Conservation (phyloP, 1,284 basidiomycete genomes). For the Pisolithus thermaeus region DNA sequence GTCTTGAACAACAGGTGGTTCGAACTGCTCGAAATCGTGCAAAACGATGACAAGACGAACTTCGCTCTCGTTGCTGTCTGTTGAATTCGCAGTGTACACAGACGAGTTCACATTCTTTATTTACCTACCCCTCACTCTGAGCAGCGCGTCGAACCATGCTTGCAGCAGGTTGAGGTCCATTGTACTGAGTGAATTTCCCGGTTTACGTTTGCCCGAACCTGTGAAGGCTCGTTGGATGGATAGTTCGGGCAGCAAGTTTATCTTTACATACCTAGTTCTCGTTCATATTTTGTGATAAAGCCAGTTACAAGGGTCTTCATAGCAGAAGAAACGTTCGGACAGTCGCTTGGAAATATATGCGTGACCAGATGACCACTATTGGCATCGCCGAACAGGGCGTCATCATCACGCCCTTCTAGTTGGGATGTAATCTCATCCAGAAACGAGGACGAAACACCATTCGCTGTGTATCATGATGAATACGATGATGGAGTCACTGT, state of each 20-base stretch:
- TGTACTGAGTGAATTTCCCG: conserved; percentile 45
- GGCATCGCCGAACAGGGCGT: conserved; percentile 26
- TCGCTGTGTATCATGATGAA: conserved; percentile 23
- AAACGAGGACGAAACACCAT: conserved; percentile 32
- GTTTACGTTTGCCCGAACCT: conserved; percentile 35
- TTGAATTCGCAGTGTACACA: conserved; percentile 6
- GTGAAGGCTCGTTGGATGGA: conserved; percentile 9
- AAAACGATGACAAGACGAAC: conserved; percentile 48
- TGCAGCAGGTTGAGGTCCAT: conserved; percentile 56
- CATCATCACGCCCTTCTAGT: conserved; percentile 26
- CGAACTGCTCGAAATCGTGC: conserved; percentile 68
- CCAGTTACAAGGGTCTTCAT: conserved; percentile 55
- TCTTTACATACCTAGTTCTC: conserved; percentile 26
- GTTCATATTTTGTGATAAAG: conserved; percentile 38
- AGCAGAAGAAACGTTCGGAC: conserved; percentile 42
- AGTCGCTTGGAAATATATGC: conserved; percentile 55
- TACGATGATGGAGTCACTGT: neutral
- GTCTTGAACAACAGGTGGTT: conserved; percentile 54
- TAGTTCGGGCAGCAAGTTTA: neutral
- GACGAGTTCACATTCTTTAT: neutral
- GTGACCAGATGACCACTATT: conserved; percentile 30
- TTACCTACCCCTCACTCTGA: conserved; percentile 32
- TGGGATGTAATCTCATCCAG: conserved; percentile 38
- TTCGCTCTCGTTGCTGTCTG: conserved; percentile 12
- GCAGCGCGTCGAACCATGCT: conserved; percentile 49